Percentiles rank a stretch among this genome's conserved stretches.
phyloP scores from a whole-genome alignment of 495 filamentous ascomycete species.

The Talaromyces nanjingensis region DNA sequence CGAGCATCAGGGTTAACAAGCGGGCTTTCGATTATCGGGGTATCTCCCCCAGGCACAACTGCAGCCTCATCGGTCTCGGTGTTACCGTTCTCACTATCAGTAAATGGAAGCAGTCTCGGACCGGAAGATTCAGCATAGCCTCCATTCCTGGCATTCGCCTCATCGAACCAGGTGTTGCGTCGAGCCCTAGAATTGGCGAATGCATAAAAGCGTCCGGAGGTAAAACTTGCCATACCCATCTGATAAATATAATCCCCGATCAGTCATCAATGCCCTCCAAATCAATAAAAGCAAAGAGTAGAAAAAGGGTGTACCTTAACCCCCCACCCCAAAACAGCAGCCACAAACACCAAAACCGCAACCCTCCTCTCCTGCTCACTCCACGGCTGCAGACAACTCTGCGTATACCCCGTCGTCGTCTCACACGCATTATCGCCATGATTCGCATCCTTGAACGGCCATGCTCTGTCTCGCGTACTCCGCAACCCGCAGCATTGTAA shows the following conservation, averaged over 20 bases:
- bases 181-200: background rate
- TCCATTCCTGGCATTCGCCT: background rate
- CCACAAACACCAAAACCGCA: conserved; percentile 23
- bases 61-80: background rate
- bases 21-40: background rate
- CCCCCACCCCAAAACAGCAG: conserved; percentile 16
- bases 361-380: conserved; percentile 14
- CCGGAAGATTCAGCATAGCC: background rate
- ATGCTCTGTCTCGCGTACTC: conserved; percentile 47
- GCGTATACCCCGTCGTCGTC: conserved; percentile 19
- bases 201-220: background rate
- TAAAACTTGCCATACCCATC: background rate
- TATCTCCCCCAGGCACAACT: background rate
- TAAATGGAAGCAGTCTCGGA: conserved; percentile 10
- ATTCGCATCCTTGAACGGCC: conserved; percentile 43
- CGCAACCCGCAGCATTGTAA: conserved; percentile 60
- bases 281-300: too few species aligned
- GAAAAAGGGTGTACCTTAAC: conserved; percentile 15
- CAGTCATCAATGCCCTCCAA: too few species aligned
- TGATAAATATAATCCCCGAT: background rate
- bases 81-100: background rate
- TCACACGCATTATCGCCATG: conserved; percentile 27
- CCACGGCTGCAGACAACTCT: conserved; percentile 24
- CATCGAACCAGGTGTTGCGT: background rate
- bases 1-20: conserved; percentile 4